A percentile compares a stretch with the other conserved stretches of the same genome.
Conservation (phyloP, 345 rosid species). For the Ricinus communis region DNA sequence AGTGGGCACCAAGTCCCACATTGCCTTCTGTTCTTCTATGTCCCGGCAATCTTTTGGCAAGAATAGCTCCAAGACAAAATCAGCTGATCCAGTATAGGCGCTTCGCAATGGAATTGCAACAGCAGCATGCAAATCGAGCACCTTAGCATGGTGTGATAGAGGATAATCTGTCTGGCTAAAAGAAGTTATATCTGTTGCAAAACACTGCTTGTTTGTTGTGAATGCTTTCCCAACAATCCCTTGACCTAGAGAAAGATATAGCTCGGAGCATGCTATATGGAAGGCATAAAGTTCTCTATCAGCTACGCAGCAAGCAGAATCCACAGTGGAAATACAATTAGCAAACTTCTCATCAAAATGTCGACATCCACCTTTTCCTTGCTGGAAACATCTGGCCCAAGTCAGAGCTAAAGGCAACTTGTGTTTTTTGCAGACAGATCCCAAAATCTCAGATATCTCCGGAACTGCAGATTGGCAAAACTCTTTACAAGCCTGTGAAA, state of each 20-base stretch:
- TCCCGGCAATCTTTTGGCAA: constrained; percentile 65
- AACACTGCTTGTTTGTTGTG: constrained; percentile 51
- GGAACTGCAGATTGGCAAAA: constrained; percentile 52
- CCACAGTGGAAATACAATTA: constrained; percentile 58
- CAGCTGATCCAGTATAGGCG: constrained; percentile 43
- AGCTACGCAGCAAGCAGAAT: constrained; percentile 62
- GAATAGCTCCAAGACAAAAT: constrained; percentile 81
- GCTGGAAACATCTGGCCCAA: constrained; percentile 70
- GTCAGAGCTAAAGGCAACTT: constrained; percentile 75
- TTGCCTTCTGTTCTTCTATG: constrained; percentile 42
- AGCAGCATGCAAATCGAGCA: constrained; percentile 68
- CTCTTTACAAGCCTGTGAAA: constrained; percentile 53
- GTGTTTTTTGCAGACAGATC: constrained; percentile 56
- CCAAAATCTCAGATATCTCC: constrained; percentile 53
- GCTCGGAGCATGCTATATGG: constrained; percentile 79
- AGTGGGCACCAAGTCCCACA: constrained; percentile 47
- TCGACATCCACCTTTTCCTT: constrained; percentile 64
- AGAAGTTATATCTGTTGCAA: constrained; percentile 58
- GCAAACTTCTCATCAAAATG: constrained; percentile 64
- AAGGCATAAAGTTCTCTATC: constrained; percentile 44
- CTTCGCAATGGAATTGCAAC: constrained; percentile 70
- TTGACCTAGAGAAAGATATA: constrained; percentile 66
- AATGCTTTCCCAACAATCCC: constrained; percentile 89
- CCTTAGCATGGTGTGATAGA: constrained; percentile 81
- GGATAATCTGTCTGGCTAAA: constrained; percentile 74